Evolutionary conservation across 108 stramenopile species (phyloP).

Genomic region (Discostella pseudostelligera): DNA sequence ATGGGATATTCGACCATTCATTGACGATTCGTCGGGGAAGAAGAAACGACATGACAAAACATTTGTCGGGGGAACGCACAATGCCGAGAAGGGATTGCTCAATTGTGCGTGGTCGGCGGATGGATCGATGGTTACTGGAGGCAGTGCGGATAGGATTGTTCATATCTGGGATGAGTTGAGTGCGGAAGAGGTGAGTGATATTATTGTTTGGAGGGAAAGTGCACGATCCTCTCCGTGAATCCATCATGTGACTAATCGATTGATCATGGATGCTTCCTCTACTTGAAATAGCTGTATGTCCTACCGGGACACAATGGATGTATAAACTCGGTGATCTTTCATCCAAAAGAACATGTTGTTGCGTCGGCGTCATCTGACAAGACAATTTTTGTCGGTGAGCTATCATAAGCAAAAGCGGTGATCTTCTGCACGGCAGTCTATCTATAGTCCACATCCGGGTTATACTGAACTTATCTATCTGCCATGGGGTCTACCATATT

Average conservation of each 20-base stretch:
- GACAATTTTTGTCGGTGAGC: conserved; percentile 66
- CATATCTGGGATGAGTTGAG: conserved; percentile 88
- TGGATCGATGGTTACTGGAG: conserved; percentile 82
- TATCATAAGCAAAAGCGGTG: conserved; percentile 40
- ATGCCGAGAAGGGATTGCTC: conserved; percentile 82
- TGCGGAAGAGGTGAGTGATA: conserved; percentile 57
- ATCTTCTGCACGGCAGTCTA: not conserved
- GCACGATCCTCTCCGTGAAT: not conserved
- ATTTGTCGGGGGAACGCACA: conserved; percentile 72
- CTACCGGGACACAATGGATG: conserved; percentile 86
- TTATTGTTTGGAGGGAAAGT: too few relatives aligned
- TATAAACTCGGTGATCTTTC: conserved; percentile 82
- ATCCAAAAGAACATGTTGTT: conserved; percentile 68
- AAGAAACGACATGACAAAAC: conserved; percentile 62
- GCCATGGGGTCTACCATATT: too few relatives aligned
- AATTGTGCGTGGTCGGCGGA: conserved; percentile 86
- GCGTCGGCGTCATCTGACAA: conserved; percentile 64
- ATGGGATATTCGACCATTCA: conserved; percentile 85
- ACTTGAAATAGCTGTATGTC: conserved; percentile 50
- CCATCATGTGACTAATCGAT: too few relatives aligned
- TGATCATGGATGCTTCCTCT: not conserved
- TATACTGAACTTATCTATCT: too few relatives aligned
- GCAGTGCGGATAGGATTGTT: conserved; percentile 81
- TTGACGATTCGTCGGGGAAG: conserved; percentile 25
- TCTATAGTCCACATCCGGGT: not conserved